Evolutionary conservation across 2,329 filamentous ascomycete genomes (phyloP).

Genomic region (Didymella lethalis): DNA sequence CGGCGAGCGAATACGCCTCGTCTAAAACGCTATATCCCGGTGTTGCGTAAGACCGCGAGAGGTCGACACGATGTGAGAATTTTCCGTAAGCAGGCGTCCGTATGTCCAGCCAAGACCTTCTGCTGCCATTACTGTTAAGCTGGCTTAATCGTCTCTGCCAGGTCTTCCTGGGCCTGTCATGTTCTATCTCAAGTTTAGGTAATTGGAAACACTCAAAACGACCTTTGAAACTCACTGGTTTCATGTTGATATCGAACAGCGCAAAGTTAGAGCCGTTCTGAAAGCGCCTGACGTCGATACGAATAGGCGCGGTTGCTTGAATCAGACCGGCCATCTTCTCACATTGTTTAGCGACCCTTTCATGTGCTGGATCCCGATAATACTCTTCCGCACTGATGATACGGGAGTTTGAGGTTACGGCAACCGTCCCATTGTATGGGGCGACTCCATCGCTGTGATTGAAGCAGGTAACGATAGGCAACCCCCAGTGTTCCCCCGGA

Average conservation of each 20-base stretch:
- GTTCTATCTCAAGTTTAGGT: constrained; percentile 44
- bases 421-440: constrained; percentile 60
- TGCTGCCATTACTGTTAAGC: constrained; percentile 57
- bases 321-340: constrained; percentile 52
- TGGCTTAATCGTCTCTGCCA: constrained; percentile 59
- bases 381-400: constrained; percentile 52
- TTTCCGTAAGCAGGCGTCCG: constrained; percentile 3
- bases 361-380: background rate
- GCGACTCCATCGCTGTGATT: constrained; percentile 59
- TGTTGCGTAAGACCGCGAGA: background rate
- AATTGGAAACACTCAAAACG: background rate
- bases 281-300: constrained; percentile 58
- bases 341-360: background rate
- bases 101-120: constrained; percentile 56
- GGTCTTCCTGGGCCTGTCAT: constrained; percentile 60
- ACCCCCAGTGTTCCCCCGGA: constrained; percentile 51
- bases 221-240: constrained; percentile 52
- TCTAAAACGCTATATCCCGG: background rate
- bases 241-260: constrained; percentile 63
- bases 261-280: constrained; percentile 49
- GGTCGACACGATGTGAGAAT: constrained; percentile 3
- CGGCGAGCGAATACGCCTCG: no score
- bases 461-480: constrained; percentile 58
- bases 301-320: constrained; percentile 55
- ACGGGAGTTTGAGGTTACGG: constrained; percentile 58